phyloP scores from a whole-genome alignment of 352 stramenopile genomes.

The Globisporangium emineosum region DNA sequence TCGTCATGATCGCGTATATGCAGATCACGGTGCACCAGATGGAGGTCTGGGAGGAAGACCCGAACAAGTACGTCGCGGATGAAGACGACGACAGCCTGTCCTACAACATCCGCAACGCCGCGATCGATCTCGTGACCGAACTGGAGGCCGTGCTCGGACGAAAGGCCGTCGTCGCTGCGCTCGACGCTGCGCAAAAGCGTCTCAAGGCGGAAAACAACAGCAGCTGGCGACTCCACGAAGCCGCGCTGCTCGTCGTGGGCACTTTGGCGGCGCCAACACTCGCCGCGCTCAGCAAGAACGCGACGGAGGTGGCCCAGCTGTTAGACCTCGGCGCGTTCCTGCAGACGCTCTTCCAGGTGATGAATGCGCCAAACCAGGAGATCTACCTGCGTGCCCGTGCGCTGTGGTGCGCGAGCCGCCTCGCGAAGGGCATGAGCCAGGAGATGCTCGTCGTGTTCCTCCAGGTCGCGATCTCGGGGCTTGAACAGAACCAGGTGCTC shows the following conservation, averaged over 20 bases:
- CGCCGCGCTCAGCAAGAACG: conserved; percentile 51
- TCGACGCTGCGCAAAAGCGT: conserved; percentile 64
- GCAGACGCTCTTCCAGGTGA: conserved; percentile 74
- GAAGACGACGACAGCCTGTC: conserved; percentile 82
- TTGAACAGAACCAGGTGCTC: conserved; percentile 67
- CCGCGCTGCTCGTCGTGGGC: conserved; percentile 66
- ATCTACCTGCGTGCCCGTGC: conserved; percentile 77
- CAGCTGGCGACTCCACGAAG: conserved; percentile 76
- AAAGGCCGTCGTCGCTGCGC: conserved; percentile 49
- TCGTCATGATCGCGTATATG: conserved; percentile 83
- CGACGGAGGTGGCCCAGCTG: conserved; percentile 38
- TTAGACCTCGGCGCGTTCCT: conserved; percentile 65
- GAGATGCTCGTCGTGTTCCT: conserved; percentile 75
- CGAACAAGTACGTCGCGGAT: conserved; percentile 83
- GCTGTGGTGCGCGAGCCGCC: conserved; percentile 76
- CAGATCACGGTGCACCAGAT: conserved; percentile 77
- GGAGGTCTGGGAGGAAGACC: conserved; percentile 72
- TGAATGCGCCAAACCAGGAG: conserved; percentile 59
- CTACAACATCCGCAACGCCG: conserved; percentile 76
- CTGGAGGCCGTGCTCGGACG: conserved; percentile 62
- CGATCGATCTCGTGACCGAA: conserved; percentile 58
- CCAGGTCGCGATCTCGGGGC: conserved; percentile 65
- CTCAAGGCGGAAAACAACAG: conserved; percentile 34
- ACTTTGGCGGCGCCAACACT: conserved; percentile 58
- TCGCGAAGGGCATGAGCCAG: conserved; percentile 63